Base-by-base conservation (phyloP, 2,329 filamentous ascomycete genomes). In the Xylariaceae sp. region DNA sequence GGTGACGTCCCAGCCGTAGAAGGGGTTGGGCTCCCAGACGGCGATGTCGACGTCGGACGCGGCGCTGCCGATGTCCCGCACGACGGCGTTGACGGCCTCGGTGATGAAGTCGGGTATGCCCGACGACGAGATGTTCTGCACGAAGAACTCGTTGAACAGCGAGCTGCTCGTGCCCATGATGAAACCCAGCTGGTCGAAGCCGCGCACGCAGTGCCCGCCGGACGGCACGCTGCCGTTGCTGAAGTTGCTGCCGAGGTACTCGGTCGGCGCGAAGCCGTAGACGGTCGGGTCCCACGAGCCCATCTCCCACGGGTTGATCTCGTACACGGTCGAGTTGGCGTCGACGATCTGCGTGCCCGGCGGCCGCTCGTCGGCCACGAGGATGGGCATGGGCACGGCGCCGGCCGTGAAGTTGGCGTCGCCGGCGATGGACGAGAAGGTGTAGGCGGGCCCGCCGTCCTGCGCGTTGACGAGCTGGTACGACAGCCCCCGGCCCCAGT, bases 111-210 rank as follows among this genome's bases (percentile, higher is more conserved):
- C 53, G 2, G 68, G 68, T 2, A 71, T 53, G 17, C 61, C 58
- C 8, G 56, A 50, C 5, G 55, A 48, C 22, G 55, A 57, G 43
- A 85, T 72, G 35, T 90, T 64, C 9, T 75, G 60, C 3, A 88
- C 65, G 13, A 94, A 60, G 48, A 84, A 73, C 48, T 78, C 67
- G 61, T 94, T 94, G 70, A 94, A 94, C 2, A 94, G 68, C 1
- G 83, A 82, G 1, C 80, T 86, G 15, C 81, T 87, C 0, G 88
- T 94, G 32, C 88, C 88, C 76, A 94, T 87, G 17, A 94, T 66
- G 52, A 75, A 94, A 5, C 85, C 85, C 16, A n/a, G 15, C 47
- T 88, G 88, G 59, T 94, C 89, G 43, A 88, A 88, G 1, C 89
- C 89, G 6, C 72, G 67, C 12, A 93, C 70, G 51, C 89, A 94